Evolutionary conservation across 1,139 yeast genomes (phyloP).

Genomic region (Candida labiduridarum): DNA sequence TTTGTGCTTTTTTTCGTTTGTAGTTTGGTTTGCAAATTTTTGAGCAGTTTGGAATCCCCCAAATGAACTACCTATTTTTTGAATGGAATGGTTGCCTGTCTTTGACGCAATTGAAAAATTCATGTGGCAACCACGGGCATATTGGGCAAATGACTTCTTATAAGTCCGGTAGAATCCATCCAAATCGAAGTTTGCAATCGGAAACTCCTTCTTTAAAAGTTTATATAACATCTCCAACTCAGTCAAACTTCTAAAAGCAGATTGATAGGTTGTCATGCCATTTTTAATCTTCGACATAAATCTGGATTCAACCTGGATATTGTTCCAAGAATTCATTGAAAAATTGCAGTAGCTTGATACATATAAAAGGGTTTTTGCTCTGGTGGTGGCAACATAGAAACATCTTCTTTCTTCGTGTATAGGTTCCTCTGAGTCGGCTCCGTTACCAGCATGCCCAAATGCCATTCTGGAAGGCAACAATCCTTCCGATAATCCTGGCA

Average conservation of each 20-base stretch:
- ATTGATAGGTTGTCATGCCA: constrained; percentile 15
- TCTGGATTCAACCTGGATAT: constrained; percentile 30
- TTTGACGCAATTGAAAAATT: neutral
- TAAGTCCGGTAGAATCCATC: constrained; percentile 61
- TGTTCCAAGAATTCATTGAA: constrained; percentile 22
- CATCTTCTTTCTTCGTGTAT: constrained; percentile 80
- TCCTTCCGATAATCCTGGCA: constrained; percentile 69
- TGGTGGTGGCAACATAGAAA: constrained; percentile 83
- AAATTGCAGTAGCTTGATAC: constrained; percentile 36
- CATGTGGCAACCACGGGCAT: constrained; percentile 16
- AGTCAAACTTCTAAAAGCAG: constrained; percentile 21
- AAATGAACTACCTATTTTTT: neutral
- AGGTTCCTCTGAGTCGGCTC: constrained; percentile 23
- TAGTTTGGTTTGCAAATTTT: neutral
- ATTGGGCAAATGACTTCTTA: constrained; percentile 18
- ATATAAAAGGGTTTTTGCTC: constrained; percentile 61
- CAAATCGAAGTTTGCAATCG: constrained; percentile 49
- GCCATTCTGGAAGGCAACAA: constrained; percentile 56
- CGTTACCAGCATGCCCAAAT: constrained; percentile 21
- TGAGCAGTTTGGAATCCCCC: neutral
- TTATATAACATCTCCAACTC: constrained; percentile 22
- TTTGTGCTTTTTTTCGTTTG: neutral
- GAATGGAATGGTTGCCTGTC: neutral
- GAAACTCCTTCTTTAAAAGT: constrained; percentile 14
- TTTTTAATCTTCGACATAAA: constrained; percentile 23